phyloP scores from a whole-genome alignment of 805 yeast genomes.

The Spathaspora hagerdaliae region DNA sequence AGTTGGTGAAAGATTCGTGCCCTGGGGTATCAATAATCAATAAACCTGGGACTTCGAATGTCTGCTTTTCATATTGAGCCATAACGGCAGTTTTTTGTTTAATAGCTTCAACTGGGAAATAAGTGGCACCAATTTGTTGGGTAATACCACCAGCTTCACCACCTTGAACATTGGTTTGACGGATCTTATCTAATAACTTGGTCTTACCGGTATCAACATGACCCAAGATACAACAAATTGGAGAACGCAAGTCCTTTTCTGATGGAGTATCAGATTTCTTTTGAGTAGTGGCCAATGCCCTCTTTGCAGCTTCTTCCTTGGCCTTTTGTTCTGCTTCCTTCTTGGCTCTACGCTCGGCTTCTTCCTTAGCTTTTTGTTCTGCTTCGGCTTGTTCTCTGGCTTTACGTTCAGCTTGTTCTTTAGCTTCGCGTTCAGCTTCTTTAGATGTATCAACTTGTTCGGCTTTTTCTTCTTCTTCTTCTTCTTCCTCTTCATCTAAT shows the following conservation, averaged over 20 bases:
- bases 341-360: constrained; percentile 18
- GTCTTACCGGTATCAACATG: constrained; percentile 99
- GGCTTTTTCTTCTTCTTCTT: constrained; percentile 27
- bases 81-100: constrained; percentile 87
- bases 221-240: constrained; percentile 98
- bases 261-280: constrained; percentile 14
- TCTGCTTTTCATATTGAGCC: constrained; percentile 78
- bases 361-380: constrained; percentile 9
- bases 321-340: constrained; percentile 18
- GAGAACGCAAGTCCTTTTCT: constrained; percentile 80
- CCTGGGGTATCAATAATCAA: constrained; percentile 98
- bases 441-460: constrained; percentile 28
- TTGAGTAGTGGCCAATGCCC: constrained; percentile 13
- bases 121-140: constrained; percentile 99
- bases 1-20: constrained; percentile 97
- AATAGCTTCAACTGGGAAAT: constrained; percentile 95
- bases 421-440: constrained; percentile 14
- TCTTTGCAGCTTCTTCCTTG: constrained; percentile 21
- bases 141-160: constrained; percentile 99
- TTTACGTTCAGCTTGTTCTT: constrained; percentile 25
- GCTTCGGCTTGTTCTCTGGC: constrained; percentile 18
- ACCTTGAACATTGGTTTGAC: constrained; percentile 99
- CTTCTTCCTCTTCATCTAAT: constrained; percentile 25
- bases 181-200: constrained; percentile 89
- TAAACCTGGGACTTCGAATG: constrained; percentile 95